Evolutionary conservation across 2,329 filamentous ascomycete genomes (phyloP).

Genomic region (Achaetomium macrosporum): DNA sequence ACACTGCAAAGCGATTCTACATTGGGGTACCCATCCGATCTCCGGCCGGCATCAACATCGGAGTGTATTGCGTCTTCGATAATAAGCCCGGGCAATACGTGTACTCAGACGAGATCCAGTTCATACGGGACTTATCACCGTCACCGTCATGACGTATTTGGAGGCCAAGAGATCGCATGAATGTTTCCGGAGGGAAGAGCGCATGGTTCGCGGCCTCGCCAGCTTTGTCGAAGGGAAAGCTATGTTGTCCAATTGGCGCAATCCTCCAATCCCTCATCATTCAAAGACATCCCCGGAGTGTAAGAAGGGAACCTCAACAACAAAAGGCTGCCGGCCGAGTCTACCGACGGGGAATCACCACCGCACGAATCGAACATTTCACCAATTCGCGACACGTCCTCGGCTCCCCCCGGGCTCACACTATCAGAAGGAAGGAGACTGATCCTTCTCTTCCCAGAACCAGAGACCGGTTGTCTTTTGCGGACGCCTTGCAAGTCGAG

Average conservation of each 20-base stretch:
- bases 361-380: not conserved
- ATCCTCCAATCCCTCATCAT: slow-evolving; percentile 12
- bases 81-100: slow-evolving; percentile 23
- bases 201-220: slow-evolving; percentile 32
- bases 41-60: slow-evolving; percentile 37
- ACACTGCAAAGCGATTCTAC: slow-evolving; percentile 32
- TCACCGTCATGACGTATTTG: slow-evolving; percentile 33
- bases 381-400: not conserved
- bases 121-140: slow-evolving; percentile 26
- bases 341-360: not conserved
- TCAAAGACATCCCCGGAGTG: slow-evolving; percentile 15
- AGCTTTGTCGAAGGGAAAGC: slow-evolving; percentile 21
- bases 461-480: not conserved
- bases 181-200: slow-evolving; percentile 29
- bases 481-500: not conserved
- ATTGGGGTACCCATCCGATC: slow-evolving; percentile 38
- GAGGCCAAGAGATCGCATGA: slow-evolving; percentile 28
- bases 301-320: slow-evolving; percentile 24
- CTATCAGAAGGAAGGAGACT: not conserved
- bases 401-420: not conserved
- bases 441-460: not conserved
- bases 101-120: slow-evolving; percentile 26
- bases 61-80: slow-evolving; percentile 34
- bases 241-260: slow-evolving; percentile 11
- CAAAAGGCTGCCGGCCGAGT: slow-evolving; percentile 13